phyloP scores from a whole-genome alignment of 257 asterid genomes.

The Verbena officinalis region DNA sequence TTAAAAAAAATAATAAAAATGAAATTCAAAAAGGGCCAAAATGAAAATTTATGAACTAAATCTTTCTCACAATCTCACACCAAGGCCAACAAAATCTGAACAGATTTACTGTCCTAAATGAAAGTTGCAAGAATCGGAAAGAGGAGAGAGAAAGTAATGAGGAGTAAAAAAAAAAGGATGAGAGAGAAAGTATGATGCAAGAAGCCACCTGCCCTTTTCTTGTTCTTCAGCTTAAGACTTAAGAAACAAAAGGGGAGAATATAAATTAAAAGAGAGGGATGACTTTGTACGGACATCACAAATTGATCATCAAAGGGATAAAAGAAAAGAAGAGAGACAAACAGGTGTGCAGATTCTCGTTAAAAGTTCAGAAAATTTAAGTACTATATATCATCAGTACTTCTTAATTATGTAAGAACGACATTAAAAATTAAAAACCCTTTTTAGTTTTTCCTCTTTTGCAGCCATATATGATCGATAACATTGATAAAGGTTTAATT shows the following conservation, averaged over 20 bases:
- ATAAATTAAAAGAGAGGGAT: background rate
- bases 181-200: constrained; percentile 25
- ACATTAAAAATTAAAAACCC: background rate
- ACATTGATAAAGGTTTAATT: too few species aligned
- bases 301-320: background rate
- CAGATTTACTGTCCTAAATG: constrained; percentile 30
- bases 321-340: background rate
- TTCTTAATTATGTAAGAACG: background rate
- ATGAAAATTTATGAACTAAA: constrained; percentile 27
- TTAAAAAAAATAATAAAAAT: background rate
- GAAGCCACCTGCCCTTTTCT: constrained; percentile 37
- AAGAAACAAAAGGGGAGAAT: constrained; percentile 12
- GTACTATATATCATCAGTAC: too few species aligned
- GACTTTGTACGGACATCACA: constrained; percentile 21
- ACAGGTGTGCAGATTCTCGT: constrained; percentile 20
- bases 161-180: constrained; percentile 21
- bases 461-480: background rate
- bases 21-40: constrained; percentile 27
- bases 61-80: constrained; percentile 25
- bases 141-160: constrained; percentile 21
- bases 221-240: constrained; percentile 32
- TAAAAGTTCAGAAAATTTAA: background rate
- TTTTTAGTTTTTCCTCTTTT: background rate
- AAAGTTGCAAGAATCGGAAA: constrained; percentile 23
- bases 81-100: constrained; percentile 33